Conservation (phyloP, 1,284 basidiomycete genomes). For the Cerioporus squamosus region DNA sequence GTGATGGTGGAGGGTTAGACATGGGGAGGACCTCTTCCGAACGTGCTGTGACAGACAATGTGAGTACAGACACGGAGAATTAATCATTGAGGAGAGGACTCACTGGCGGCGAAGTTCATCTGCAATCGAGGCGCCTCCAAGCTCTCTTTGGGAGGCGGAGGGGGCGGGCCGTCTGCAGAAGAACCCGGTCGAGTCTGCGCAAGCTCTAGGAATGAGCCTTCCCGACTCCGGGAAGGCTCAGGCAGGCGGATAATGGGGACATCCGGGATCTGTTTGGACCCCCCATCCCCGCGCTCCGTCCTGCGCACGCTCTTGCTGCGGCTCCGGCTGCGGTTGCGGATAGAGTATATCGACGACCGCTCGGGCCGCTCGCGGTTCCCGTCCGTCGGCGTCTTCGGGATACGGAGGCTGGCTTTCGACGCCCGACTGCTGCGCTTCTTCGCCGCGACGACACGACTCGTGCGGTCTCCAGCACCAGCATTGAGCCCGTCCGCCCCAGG, state of each 20-base stretch:
- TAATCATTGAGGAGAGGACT: not conserved
- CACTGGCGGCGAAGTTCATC: conserved; percentile 7
- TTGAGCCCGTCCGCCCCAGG: conserved; percentile 12
- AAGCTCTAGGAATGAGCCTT: conserved; percentile 35
- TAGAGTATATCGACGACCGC: conserved; percentile 18
- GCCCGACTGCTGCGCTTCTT: conserved; percentile 59
- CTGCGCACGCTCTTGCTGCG: conserved; percentile 30
- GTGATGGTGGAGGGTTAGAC: conserved; percentile 4
- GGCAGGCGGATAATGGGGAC: conserved; percentile 29
- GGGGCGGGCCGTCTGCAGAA: conserved; percentile 18
- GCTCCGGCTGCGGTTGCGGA: conserved; percentile 21
- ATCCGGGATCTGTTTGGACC: conserved; percentile 16
- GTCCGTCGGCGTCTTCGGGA: conserved; percentile 40
- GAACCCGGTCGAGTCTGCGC: conserved; percentile 31
- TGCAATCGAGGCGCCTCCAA: not conserved
- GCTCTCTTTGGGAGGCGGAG: conserved; percentile 19
- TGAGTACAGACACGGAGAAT: not conserved
- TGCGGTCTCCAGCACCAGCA: conserved; percentile 23
- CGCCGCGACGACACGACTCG: conserved; percentile 56
- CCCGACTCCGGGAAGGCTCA: conserved; percentile 17
- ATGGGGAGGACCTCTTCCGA: conserved; percentile 9
- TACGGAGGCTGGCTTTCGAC: conserved; percentile 61
- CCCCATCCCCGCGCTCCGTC: conserved; percentile 14
- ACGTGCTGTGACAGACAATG: not conserved
- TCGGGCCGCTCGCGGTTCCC: conserved; percentile 21